Evolutionary conservation across 495 filamentous ascomycete species (phyloP).

Genomic region (Pseudevernia furfuracea): DNA sequence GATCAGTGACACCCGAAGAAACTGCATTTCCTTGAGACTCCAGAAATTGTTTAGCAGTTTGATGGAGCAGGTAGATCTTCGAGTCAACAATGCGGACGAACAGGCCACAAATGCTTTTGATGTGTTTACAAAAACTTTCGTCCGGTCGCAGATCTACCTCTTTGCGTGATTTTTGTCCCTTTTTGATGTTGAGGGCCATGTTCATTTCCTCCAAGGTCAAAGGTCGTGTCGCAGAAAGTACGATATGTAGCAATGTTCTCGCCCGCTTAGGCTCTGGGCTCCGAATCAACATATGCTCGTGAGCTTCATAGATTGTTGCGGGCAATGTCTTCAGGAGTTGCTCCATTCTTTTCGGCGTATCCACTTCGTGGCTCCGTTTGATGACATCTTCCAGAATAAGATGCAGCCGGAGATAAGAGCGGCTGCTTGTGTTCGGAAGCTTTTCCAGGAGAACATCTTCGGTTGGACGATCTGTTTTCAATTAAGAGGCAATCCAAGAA

Average conservation of each 20-base stretch:
- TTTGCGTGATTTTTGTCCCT: constrained; percentile 20
- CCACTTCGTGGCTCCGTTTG: constrained; percentile 22
- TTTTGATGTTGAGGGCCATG: constrained; percentile 33
- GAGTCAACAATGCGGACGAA: constrained; percentile 37
- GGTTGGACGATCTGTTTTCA: neutral
- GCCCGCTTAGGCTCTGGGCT: constrained; percentile 20
- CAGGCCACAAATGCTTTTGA: constrained; percentile 35
- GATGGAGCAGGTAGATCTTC: constrained; percentile 34
- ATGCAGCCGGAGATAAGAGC: constrained; percentile 46
- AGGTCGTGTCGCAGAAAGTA: constrained; percentile 33
- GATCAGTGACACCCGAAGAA: neutral
- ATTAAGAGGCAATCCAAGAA: constrained; percentile 13
- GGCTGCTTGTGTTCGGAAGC: constrained; percentile 33
- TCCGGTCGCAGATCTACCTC: constrained; percentile 27
- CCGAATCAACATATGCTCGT: constrained; percentile 31
- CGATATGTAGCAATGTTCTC: constrained; percentile 33
- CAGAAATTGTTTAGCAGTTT: constrained; percentile 34
- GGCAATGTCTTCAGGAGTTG: constrained; percentile 29
- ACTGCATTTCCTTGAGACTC: neutral
- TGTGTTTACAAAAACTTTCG: constrained; percentile 15
- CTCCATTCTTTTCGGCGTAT: constrained; percentile 21
- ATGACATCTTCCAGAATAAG: constrained; percentile 33
- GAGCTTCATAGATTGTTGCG: constrained; percentile 29
- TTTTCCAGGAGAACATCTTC: neutral
- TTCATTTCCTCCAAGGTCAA: constrained; percentile 35